A percentile compares a stretch with the other conserved stretches of the same genome.
phyloP scores from a whole-genome alignment of 768 basidiomycete genomes.

The Mrakia frigida region DNA sequence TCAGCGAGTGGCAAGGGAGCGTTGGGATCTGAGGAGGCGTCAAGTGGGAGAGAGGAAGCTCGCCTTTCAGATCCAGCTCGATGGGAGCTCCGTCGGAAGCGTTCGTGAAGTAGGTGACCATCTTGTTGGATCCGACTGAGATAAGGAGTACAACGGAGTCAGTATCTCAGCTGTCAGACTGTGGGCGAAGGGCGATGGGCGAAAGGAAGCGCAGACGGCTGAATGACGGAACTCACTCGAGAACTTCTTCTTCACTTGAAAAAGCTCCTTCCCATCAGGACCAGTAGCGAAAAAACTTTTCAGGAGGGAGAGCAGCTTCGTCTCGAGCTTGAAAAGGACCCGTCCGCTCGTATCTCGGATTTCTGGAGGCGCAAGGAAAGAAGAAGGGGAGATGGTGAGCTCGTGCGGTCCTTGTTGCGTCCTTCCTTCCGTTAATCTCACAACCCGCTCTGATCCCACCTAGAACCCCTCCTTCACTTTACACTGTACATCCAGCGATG shows the following conservation, averaged over 20 bases:
- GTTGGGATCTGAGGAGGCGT: neutral
- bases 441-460: neutral
- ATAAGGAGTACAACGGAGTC: neutral
- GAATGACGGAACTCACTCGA: slow-evolving; percentile 33
- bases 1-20: neutral
- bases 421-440: neutral
- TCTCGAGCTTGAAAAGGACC: slow-evolving; percentile 39
- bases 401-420: neutral
- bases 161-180: neutral
- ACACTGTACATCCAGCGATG: too few relatives aligned
- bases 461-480: neutral
- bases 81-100: slow-evolving; percentile 35
- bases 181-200: neutral
- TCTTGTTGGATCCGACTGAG: slow-evolving; percentile 39
- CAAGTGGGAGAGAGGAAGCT: slow-evolving; percentile 34
- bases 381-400: neutral
- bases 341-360: slow-evolving; percentile 41
- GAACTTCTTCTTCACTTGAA: slow-evolving; percentile 36
- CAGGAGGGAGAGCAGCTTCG: slow-evolving; percentile 40
- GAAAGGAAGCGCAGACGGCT: neutral
- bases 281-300: slow-evolving; percentile 38
- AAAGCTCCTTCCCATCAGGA: slow-evolving; percentile 36
- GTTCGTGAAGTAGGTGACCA: slow-evolving; percentile 42
- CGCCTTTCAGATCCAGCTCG: slow-evolving; percentile 39
- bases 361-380: slow-evolving; percentile 32